Conservation (phyloP, 352 stramenopile species). For the Phytophthora lateralis region DNA sequence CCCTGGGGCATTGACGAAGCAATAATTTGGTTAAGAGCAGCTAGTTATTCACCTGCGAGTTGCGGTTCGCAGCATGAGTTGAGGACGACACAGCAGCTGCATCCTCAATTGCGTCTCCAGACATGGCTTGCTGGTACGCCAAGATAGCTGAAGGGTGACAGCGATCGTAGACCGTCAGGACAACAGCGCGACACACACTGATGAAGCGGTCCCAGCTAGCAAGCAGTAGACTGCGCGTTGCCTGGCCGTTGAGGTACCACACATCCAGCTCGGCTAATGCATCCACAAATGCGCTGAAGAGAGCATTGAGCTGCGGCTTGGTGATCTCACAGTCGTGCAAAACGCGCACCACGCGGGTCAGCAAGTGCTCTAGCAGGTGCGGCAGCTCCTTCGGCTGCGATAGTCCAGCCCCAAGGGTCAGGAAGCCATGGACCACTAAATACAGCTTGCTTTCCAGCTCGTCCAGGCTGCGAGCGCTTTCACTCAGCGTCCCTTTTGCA, state of each 20-base stretch:
- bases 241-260: slow-evolving; percentile 73
- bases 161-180: slow-evolving; percentile 62
- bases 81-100: slow-evolving; percentile 2
- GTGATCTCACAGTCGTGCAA: slow-evolving; percentile 62
- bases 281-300: slow-evolving; percentile 76
- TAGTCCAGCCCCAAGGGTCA: slow-evolving; percentile 75
- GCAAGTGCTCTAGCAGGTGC: slow-evolving; percentile 66
- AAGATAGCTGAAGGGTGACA: slow-evolving; percentile 25
- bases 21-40: slow-evolving; percentile 6
- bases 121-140: slow-evolving; percentile 14
- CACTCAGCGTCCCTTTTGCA: slow-evolving; percentile 13
- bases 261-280: slow-evolving; percentile 66
- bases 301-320: slow-evolving; percentile 45
- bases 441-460: slow-evolving; percentile 62
- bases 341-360: slow-evolving; percentile 61
- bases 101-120: slow-evolving; percentile 7
- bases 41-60: slow-evolving; percentile 13
- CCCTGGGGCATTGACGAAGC: neutral
- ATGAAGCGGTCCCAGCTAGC: slow-evolving; percentile 78
- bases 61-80: slow-evolving; percentile 9
- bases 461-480: slow-evolving; percentile 25
- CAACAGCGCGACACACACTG: slow-evolving; percentile 58
- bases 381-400: slow-evolving; percentile 82
- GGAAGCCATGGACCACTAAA: slow-evolving; percentile 63
- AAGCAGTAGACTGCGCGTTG: slow-evolving; percentile 61